Evolutionary conservation across 2,329 filamentous ascomycete species (phyloP).

Genomic region (Paradendryphiella salina): DNA sequence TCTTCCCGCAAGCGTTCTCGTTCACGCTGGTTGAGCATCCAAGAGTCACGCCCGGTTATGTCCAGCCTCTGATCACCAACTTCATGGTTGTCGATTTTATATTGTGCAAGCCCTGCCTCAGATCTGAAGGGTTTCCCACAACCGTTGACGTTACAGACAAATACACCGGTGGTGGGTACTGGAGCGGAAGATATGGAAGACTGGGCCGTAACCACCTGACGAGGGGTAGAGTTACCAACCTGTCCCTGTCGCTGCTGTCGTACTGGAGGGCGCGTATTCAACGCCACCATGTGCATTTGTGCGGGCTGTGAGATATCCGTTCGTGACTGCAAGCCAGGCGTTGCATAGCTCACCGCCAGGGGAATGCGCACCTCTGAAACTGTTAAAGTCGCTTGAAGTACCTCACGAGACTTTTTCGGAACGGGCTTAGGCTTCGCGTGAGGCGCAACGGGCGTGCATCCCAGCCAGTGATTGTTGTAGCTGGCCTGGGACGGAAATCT

Average conservation of each 20-base stretch:
- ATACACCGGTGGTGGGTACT: background rate
- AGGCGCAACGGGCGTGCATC: conserved; percentile 17
- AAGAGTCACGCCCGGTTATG: conserved; percentile 25
- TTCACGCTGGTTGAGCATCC: conserved; percentile 25
- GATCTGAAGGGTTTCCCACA: conserved; percentile 27
- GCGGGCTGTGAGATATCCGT: background rate
- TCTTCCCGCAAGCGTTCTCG: conserved; percentile 22
- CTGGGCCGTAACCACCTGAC: background rate
- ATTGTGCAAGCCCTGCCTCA: conserved; percentile 25
- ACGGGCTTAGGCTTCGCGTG: background rate
- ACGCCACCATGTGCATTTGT: background rate
- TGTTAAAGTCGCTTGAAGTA: background rate
- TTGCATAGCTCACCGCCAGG: background rate
- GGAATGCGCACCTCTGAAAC: background rate
- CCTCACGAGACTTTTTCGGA: background rate
- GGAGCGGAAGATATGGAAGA: background rate
- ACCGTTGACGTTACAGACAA: conserved; percentile 16
- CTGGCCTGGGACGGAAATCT: conserved; percentile 19
- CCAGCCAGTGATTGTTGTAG: conserved; percentile 28
- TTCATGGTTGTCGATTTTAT: conserved; percentile 29
- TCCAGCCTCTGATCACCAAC: conserved; percentile 28
- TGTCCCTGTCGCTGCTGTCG: background rate
- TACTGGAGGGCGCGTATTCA: background rate
- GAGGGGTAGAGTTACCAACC: no score
- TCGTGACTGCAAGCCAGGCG: background rate